A percentile compares a stretch with the other conserved stretches of the same genome.
Conservation (phyloP, 768 basidiomycete genomes). For the Tylopilus balloui region DNA sequence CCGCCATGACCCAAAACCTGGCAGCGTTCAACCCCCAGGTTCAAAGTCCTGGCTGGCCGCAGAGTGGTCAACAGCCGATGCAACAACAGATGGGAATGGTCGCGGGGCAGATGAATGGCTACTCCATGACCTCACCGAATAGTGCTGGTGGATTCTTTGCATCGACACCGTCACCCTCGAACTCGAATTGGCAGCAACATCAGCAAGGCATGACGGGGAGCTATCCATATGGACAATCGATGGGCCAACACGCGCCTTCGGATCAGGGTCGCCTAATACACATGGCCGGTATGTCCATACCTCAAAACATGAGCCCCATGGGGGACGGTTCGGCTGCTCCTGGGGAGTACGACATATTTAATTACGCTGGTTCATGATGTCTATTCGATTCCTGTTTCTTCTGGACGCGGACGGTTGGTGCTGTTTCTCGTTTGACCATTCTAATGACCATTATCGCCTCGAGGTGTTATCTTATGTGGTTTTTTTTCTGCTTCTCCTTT, state of each 20-base stretch:
- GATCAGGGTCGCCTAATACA: constrained; percentile 41
- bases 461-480: constrained; percentile 22
- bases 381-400: constrained; percentile 12
- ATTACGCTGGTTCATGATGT: constrained; percentile 46
- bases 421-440: constrained; percentile 15
- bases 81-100: constrained; percentile 35
- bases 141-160: constrained; percentile 29
- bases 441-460: constrained; percentile 26
- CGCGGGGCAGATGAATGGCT: constrained; percentile 35
- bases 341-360: constrained; percentile 56
- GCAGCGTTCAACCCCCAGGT: constrained; percentile 32
- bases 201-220: constrained; percentile 26
- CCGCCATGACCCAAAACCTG: constrained; percentile 27
- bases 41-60: constrained; percentile 42
- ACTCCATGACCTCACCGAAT: constrained; percentile 36
- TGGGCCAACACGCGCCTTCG: constrained; percentile 17
- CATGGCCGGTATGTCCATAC: constrained; percentile 49
- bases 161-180: constrained; percentile 24
- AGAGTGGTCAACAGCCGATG: constrained; percentile 55
- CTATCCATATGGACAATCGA: constrained; percentile 29
- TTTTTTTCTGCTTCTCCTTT: constrained; percentile 2
- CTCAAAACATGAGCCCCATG: constrained; percentile 41
- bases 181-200: constrained; percentile 27
- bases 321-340: constrained; percentile 37
- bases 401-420: constrained; percentile 18